Evolutionary conservation across 305 asterid species (phyloP).

Genomic region (Solanum hybrid): DNA sequence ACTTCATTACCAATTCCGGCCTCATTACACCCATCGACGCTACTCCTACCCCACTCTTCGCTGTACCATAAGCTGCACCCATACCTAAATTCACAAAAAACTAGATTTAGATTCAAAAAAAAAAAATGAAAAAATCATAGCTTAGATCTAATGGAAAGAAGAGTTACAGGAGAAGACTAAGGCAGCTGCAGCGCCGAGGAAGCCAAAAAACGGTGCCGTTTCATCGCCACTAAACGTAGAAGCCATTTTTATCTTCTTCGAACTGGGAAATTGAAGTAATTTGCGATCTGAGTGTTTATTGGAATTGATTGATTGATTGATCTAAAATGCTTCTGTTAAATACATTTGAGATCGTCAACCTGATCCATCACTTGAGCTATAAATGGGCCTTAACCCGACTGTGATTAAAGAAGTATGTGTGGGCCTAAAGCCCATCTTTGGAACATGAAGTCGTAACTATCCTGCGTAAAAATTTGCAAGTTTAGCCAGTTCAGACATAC

Average conservation of each 20-base stretch:
- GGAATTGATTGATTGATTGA: neutral
- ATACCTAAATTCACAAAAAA: slow-evolving; percentile 29
- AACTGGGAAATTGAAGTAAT: slow-evolving; percentile 6
- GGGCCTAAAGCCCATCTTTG: neutral
- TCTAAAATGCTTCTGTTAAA: neutral
- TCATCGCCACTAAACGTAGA: slow-evolving; percentile 47
- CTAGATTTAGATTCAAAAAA: neutral
- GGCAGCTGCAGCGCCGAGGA: slow-evolving; percentile 65
- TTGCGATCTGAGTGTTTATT: neutral
- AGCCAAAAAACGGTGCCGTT: slow-evolving; percentile 46
- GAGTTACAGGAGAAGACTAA: slow-evolving; percentile 56
- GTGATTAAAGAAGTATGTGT: neutral
- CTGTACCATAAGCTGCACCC: slow-evolving; percentile 83
- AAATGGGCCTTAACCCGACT: neutral
- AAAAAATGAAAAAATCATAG: neutral
- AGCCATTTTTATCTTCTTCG: slow-evolving; percentile 22
- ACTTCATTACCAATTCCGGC: slow-evolving; percentile 63
- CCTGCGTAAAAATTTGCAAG: neutral
- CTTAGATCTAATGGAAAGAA: slow-evolving; percentile 24
- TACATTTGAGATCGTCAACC: neutral
- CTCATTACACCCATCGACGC: slow-evolving; percentile 59
- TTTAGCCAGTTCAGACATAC: neutral
- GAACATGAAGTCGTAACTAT: neutral
- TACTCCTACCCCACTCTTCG: slow-evolving; percentile 73
- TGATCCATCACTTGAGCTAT: neutral